phyloP scores from a whole-genome alignment of 192 early-diverging fungal species.

The Coemansia sp. region DNA sequence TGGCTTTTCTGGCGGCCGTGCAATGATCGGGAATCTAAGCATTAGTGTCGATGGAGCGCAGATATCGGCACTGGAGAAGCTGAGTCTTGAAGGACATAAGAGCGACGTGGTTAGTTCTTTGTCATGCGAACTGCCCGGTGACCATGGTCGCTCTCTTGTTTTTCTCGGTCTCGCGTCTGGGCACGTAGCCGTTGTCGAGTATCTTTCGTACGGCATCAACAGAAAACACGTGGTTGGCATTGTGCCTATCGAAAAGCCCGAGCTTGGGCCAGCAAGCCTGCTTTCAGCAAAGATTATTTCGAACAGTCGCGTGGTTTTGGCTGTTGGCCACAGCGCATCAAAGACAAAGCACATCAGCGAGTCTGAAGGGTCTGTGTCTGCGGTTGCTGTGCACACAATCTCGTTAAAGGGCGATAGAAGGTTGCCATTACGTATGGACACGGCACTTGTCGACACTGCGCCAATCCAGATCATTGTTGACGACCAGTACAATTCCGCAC shows the following conservation, averaged over 20 bases:
- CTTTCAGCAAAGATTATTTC: slow-evolving; percentile 14
- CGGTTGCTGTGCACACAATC: slow-evolving; percentile 16
- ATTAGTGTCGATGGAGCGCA: slow-evolving; percentile 23
- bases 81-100: slow-evolving; percentile 12
- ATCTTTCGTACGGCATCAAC: slow-evolving; percentile 25
- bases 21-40: slow-evolving; percentile 32
- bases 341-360: not conserved
- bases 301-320: slow-evolving; percentile 12
- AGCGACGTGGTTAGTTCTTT: slow-evolving; percentile 14
- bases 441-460: not conserved
- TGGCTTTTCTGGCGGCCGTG: slow-evolving; percentile 23
- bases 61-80: slow-evolving; percentile 21
- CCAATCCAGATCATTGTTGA: slow-evolving; percentile 5
- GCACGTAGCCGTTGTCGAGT: slow-evolving; percentile 25
- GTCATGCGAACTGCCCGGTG: slow-evolving; percentile 15
- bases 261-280: slow-evolving; percentile 17
- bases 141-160: slow-evolving; percentile 15
- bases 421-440: not conserved
- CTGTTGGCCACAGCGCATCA: slow-evolving; percentile 22
- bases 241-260: not conserved
- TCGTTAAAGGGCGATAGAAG: slow-evolving; percentile 7
- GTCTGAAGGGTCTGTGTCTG: not conserved
- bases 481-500: not conserved
- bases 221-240: slow-evolving; percentile 11
- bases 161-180: slow-evolving; percentile 33